These are phyloP conservation scores for Asterochloris sp. DNA, from an alignment of 139 green algal species.

Conservation along the genomic window DNA sequence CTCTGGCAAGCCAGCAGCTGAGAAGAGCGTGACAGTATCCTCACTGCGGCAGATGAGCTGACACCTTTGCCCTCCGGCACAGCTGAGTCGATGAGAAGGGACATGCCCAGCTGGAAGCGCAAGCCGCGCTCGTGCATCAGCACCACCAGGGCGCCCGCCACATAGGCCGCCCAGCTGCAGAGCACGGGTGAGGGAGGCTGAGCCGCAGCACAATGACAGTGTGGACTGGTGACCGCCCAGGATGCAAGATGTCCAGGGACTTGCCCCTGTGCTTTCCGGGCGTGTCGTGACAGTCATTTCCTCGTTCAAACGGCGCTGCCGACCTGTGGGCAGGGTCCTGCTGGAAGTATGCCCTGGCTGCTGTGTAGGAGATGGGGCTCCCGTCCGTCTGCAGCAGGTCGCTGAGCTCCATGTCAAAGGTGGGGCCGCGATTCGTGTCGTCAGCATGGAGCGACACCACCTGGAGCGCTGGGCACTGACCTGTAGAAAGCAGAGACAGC, in stretches of 20 bases:
- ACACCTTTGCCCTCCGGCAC: conserved; percentile 96
- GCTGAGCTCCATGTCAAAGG: conserved; percentile 63
- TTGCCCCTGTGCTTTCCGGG: not conserved
- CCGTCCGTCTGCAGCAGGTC: conserved; percentile 63
- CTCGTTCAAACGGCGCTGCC: not conserved
- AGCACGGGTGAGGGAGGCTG: not conserved
- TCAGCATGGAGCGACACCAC: conserved; percentile 61
- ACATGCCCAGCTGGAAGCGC: conserved; percentile 35
- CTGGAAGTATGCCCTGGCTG: conserved; percentile 53
- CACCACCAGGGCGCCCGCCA: conserved; percentile 83
- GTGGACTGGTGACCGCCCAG: too few species aligned
- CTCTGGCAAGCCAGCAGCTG: too few species aligned
- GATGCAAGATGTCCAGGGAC: not conserved
- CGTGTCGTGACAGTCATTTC: not conserved
- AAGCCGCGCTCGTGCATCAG: conserved; percentile 65
- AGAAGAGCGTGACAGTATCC: too few species aligned
- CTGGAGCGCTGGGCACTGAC: conserved; percentile 26
- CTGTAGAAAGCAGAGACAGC: not conserved
- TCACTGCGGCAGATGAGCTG: conserved; percentile 70
- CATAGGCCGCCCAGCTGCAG: conserved; percentile 84
- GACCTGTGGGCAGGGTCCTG: conserved; percentile 38
- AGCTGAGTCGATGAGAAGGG: conserved; percentile 66
- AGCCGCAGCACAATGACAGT: too few species aligned
- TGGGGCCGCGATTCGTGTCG: conserved; percentile 47
- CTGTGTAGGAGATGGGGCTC: conserved; percentile 52